Conservation (phyloP, 192 early-diverging fungal species). For the Coemansia erecta region DNA sequence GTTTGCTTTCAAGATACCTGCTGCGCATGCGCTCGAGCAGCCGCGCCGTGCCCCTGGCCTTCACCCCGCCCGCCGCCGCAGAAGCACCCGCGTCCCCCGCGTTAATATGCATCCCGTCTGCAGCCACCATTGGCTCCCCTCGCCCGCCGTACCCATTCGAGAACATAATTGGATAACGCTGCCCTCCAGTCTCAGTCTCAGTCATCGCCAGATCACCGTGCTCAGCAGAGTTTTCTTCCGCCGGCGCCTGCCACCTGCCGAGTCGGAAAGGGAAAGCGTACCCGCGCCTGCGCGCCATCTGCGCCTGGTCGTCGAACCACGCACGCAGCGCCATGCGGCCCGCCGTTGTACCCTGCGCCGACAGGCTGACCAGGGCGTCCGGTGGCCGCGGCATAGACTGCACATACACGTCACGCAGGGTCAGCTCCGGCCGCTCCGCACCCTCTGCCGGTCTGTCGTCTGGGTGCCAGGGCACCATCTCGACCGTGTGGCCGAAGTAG, state of each 20-base stretch:
- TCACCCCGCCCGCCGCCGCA: neutral
- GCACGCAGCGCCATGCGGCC: conserved; percentile 31
- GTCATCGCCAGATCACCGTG: neutral
- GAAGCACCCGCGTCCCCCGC: too few species aligned
- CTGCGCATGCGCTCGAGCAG: conserved; percentile 30
- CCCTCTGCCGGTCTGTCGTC: neutral
- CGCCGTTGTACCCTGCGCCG: conserved; percentile 36
- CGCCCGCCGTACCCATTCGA: neutral
- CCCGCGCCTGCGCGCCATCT: conserved; percentile 30
- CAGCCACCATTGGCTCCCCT: conserved; percentile 1
- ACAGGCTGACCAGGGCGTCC: conserved; percentile 29
- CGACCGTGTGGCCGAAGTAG: conserved; percentile 27
- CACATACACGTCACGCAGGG: conserved; percentile 41
- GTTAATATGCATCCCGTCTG: neutral
- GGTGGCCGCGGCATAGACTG: conserved; percentile 49
- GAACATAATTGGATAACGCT: conserved; percentile 23
- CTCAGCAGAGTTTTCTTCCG: neutral
- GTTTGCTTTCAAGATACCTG: conserved; percentile 33
- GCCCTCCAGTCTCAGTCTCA: neutral
- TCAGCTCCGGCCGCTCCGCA: conserved; percentile 18
- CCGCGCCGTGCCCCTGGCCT: conserved; percentile 27
- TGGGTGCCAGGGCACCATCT: conserved; percentile 35
- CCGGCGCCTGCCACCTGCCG: conserved; percentile 7
- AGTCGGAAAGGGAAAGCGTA: conserved; percentile 47
- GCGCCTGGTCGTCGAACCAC: conserved; percentile 49